Evolutionary conservation across 805 yeast species (phyloP), one percentile per base, ranked within the genome.

Genomic region (Ogataea minuta): DNA sequence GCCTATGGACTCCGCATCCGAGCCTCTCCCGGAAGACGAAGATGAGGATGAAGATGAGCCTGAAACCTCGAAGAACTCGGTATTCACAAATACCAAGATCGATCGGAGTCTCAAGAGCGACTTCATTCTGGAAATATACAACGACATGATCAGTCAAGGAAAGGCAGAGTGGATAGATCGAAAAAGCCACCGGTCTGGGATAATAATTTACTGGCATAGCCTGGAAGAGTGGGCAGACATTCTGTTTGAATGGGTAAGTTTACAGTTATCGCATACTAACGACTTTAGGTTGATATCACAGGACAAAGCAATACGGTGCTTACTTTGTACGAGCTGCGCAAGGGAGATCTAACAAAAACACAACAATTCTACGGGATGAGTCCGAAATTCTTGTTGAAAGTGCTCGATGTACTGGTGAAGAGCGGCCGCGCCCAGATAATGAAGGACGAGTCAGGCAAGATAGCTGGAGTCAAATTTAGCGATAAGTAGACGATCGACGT

Each of bases 221-320:
- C 68, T 88, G 41, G 73, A 82, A 52, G 77, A 77, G 49, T 74
- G 96, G 93, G 76, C 79, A 27, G 65, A 77, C 34, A 53, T 69
- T 49, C 52, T 90, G 35, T 56, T 77, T 56, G 83, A 80, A 55
- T 76, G 86, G 90, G 64, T 53, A 39, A 40, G 57, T 45, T 23
- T 19, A 2, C 8, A n/a, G 20, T 8, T 28, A 11, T 20, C 11
- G 1, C 8, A 9, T 24, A 45, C 60, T 62, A 41, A 62, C 61
- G 9, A 14, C n/a, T n/a, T 19, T 32, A 44, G 52, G 44, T 78
- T n/a, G 90, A 84, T 38, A 65, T 69, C 14, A 76, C 91, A 0
- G 96, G 96, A 0, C 95, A 88, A 54, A 66, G 72, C 38, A 85
- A 86, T 5, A 69, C 82, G 1, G 82, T 91, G 2, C 63, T 91